phyloP scores from a whole-genome alignment of 1,284 basidiomycete species.

The Lentinula novae-zelandiae region DNA sequence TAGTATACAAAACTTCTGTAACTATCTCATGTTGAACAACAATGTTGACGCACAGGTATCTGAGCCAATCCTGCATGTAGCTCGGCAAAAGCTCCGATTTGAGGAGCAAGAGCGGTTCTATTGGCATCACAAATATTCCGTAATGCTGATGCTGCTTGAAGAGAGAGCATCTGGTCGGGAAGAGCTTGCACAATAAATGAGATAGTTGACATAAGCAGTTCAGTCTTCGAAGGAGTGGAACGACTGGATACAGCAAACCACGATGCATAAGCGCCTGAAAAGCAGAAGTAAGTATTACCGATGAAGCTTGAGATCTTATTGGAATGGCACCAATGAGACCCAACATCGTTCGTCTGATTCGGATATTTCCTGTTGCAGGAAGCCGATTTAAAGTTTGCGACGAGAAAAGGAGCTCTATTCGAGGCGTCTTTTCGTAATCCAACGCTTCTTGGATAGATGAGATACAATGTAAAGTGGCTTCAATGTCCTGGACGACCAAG shows the following conservation, averaged over 20 bases:
- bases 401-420: slow-evolving; percentile 68
- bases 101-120: slow-evolving; percentile 71
- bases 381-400: slow-evolving; percentile 64
- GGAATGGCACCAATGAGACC: slow-evolving; percentile 59
- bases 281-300: not conserved
- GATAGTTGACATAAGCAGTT: slow-evolving; percentile 55
- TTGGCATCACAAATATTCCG: slow-evolving; percentile 87
- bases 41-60: slow-evolving; percentile 57
- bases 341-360: slow-evolving; percentile 71
- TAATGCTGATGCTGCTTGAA: slow-evolving; percentile 75
- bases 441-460: slow-evolving; percentile 85
- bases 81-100: slow-evolving; percentile 80
- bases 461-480: slow-evolving; percentile 81
- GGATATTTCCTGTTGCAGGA: slow-evolving; percentile 58
- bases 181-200: slow-evolving; percentile 74
- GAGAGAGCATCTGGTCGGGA: slow-evolving; percentile 59
- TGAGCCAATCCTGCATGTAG: slow-evolving; percentile 72
- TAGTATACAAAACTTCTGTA: slow-evolving; percentile 23
- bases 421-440: slow-evolving; percentile 65
- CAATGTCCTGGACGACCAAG: slow-evolving; percentile 57
- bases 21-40: not conserved
- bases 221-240: slow-evolving; percentile 29
- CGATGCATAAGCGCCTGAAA: slow-evolving; percentile 74
- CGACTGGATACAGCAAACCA: slow-evolving; percentile 68
- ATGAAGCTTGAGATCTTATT: not conserved